Evolutionary conservation across 208 protist genomes (phyloP).

Genomic region (Porcisia hertigi): DNA sequence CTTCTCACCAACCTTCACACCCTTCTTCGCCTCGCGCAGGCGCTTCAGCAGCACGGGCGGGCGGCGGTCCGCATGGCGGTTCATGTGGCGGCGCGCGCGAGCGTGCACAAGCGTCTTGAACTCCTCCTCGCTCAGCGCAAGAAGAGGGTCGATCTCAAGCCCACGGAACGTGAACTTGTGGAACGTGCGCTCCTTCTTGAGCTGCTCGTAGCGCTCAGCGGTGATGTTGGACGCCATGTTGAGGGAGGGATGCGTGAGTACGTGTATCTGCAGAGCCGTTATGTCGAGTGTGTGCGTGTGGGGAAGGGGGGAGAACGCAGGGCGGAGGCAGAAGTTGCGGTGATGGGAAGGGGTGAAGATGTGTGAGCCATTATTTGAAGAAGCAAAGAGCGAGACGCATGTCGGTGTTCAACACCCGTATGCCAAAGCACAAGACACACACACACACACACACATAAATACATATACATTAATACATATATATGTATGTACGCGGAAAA

Average conservation of each 20-base stretch:
- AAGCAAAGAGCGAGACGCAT: too few species aligned
- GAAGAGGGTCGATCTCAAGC: conserved; percentile 94
- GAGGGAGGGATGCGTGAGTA: not conserved
- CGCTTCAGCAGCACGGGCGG: conserved; percentile 96
- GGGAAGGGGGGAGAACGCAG: too few species aligned
- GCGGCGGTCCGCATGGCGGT: conserved; percentile 91
- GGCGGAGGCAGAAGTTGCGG: too few species aligned
- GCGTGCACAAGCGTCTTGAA: conserved; percentile 94
- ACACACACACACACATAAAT: not conserved
- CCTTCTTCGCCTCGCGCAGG: conserved; percentile 97
- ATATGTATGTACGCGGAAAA: too few species aligned
- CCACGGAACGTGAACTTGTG: conserved; percentile 98
- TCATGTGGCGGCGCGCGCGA: conserved; percentile 95
- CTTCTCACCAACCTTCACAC: conserved; percentile 96
- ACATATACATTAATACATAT: not conserved
- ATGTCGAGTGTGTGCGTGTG: too few species aligned
- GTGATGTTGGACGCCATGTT: conserved; percentile 80
- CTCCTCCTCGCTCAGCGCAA: conserved; percentile 94
- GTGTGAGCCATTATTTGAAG: too few species aligned
- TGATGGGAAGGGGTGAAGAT: too few species aligned
- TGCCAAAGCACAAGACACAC: not conserved
- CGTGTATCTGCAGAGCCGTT: not conserved
- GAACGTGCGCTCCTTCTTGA: conserved; percentile 98
- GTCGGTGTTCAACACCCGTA: too few species aligned
- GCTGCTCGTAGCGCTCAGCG: conserved; percentile 89